Conservation (phyloP, 2,329 filamentous ascomycete genomes). For the Cucurbitaria berberidis region DNA sequence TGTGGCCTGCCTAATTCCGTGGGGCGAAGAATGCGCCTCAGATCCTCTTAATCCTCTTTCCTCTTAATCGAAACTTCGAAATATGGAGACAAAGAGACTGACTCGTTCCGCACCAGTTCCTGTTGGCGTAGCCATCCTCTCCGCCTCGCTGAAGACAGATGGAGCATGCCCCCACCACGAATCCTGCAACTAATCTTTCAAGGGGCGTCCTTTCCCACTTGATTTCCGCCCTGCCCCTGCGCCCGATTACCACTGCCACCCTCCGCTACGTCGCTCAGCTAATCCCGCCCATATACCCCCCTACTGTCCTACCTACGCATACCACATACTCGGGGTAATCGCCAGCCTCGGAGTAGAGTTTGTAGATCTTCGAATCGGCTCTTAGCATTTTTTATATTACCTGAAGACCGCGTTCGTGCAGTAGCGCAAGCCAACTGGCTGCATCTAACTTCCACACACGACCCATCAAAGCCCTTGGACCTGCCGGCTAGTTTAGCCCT, state of each 20-base stretch:
- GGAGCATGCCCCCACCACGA: constrained; percentile 17
- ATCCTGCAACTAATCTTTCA: constrained; percentile 19
- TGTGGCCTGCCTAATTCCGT: constrained; percentile 26
- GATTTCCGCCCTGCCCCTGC: constrained; percentile 28
- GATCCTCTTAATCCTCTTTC: constrained; percentile 28
- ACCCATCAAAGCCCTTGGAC: constrained; percentile 27
- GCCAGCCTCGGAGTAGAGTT: constrained; percentile 13
- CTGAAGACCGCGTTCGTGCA: constrained; percentile 37
- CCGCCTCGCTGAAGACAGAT: constrained; percentile 21
- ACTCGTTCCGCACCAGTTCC: constrained; percentile 30
- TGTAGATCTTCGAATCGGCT: constrained; percentile 16
- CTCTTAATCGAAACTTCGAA: constrained; percentile 17
- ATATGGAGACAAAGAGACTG: constrained; percentile 19
- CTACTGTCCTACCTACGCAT: constrained; percentile 28
- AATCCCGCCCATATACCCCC: constrained; percentile 33
- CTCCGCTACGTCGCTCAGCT: constrained; percentile 27
- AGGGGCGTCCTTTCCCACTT: constrained; percentile 25
- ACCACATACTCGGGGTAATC: constrained; percentile 28
- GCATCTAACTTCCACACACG: constrained; percentile 32
- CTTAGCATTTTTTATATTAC: constrained; percentile 31
- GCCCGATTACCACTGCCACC: constrained; percentile 23
- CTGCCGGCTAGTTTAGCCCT: constrained; percentile 28
- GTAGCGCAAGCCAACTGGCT: constrained; percentile 39
- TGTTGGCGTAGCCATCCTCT: constrained; percentile 26
- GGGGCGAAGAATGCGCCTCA: constrained; percentile 28